Base-by-base conservation (phyloP, 2,329 filamentous ascomycete genomes). In the Thelonectria olida region DNA sequence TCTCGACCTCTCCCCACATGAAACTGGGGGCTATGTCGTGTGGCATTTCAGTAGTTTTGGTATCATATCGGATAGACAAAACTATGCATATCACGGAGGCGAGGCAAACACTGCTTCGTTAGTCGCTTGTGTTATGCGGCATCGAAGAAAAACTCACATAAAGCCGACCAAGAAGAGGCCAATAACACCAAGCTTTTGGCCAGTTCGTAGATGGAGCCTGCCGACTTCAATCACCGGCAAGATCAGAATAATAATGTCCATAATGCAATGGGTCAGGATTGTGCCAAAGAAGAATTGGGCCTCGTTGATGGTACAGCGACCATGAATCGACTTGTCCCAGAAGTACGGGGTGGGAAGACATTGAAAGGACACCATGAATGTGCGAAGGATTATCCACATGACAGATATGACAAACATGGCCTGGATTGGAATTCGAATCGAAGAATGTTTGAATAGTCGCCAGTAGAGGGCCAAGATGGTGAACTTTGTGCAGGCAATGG, bases 291-390 rank as follows among this genome's bases (percentile, higher is more conserved):
- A 76, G 54, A 75, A 76, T 2, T 72, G 68, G 0, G 64, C 58
- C 31, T 72, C 73, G 20, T 76, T 70, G 53, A 78, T 76, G 12
- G 56, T 67, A 60, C 77, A 79, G 1, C 58, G 55, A 0, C 67
- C 69, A n/a, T 69, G 64, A 4, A 78, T 71, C 0, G 62, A 57
- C 13, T 71, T 66, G 12, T 74, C 70, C 77, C 76, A 79, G 36
- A 75, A 77, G 1, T 68, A 70, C 4, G 74, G 71, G 1, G 78
- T 65, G 0, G 77, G 77, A 9, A 74, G 36, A 44, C 76, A 78
- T 20, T 73, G 73, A 20, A 78, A 78, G 4, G 73, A 72, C 1
- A 70, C 68, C 49, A 78, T 67, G 31, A 78, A 75, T 0, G 72
- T 75, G 2, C 73, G 62, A 2, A 75, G 56, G 6, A 71, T 64